phyloP scores from a whole-genome alignment of 352 stramenopile genomes.

The Chloridella minuta region DNA sequence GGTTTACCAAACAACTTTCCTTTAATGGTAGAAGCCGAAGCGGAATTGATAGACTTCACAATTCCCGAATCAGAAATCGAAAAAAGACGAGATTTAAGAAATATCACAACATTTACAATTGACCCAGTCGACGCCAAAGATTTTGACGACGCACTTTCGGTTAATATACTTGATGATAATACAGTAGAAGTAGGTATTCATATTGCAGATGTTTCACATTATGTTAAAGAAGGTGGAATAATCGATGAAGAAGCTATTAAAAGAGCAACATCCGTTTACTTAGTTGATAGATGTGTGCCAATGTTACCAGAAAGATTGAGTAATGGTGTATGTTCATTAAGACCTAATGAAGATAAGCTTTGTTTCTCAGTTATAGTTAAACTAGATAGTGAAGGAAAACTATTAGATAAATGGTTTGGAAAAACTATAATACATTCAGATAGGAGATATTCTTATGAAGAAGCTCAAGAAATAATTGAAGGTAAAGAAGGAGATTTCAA shows the following conservation, averaged over 20 bases:
- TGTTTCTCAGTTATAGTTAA: not conserved
- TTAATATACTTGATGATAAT: not conserved
- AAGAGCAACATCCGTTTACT: not conserved
- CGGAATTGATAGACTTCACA: not conserved
- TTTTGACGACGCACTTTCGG: not conserved
- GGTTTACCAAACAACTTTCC: not conserved
- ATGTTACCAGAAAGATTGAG: not conserved
- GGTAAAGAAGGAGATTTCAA: not conserved
- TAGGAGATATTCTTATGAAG: not conserved
- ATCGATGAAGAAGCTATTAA: not conserved
- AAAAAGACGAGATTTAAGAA: not conserved
- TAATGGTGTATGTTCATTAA: not conserved
- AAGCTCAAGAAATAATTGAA: not conserved
- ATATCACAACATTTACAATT: not conserved
- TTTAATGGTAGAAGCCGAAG: not conserved
- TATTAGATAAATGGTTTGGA: not conserved
- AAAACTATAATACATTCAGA: not conserved
- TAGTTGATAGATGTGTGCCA: not conserved
- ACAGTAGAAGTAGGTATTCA: not conserved
- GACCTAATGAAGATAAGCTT: not conserved
- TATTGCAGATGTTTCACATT: not conserved
- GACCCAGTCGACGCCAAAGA: not conserved
- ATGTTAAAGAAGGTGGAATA: not conserved
- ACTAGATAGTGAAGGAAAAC: not conserved
- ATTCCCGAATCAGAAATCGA: not conserved